Evolutionary conservation across 345 rosid species (phyloP).

Genomic region (Populus davidiana): DNA sequence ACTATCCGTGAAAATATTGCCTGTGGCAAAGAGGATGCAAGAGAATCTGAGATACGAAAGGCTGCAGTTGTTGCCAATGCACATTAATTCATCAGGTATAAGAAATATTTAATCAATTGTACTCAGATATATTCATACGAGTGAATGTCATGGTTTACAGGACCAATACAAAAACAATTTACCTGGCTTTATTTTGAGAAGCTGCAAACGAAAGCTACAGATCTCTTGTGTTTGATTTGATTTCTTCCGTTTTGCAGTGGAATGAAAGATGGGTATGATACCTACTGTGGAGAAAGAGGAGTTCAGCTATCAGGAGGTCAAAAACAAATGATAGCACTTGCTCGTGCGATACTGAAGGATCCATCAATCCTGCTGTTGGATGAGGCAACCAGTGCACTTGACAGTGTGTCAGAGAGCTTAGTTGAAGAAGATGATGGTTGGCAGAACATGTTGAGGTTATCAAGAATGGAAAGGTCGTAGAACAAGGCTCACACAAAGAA

Average conservation of each 20-base stretch:
- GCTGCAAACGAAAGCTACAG: neutral
- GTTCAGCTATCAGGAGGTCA: conserved; percentile 73
- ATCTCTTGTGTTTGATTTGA: neutral
- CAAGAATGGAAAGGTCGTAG: conserved; percentile 48
- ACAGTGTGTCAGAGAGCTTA: conserved; percentile 52
- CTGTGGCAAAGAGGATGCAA: neutral
- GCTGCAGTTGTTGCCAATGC: neutral
- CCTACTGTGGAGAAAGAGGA: conserved; percentile 63
- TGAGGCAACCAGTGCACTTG: conserved; percentile 76
- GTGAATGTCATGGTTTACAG: neutral
- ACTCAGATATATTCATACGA: neutral
- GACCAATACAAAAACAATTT: neutral
- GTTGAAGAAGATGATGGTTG: conserved; percentile 66
- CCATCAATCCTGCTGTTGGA: conserved; percentile 63
- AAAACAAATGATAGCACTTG: conserved; percentile 66
- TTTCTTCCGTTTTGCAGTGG: conserved; percentile 34
- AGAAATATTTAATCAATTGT: neutral
- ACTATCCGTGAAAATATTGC: neutral
- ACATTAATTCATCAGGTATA: neutral
- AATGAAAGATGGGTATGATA: conserved; percentile 64
- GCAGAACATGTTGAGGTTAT: conserved; percentile 54
- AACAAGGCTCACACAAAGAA: conserved; percentile 55
- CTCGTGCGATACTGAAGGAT: conserved; percentile 65
- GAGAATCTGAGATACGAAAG: neutral
- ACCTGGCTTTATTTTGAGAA: neutral